phyloP scores from a whole-genome alignment of 805 yeast genomes.

The Yarrowia sp. region DNA sequence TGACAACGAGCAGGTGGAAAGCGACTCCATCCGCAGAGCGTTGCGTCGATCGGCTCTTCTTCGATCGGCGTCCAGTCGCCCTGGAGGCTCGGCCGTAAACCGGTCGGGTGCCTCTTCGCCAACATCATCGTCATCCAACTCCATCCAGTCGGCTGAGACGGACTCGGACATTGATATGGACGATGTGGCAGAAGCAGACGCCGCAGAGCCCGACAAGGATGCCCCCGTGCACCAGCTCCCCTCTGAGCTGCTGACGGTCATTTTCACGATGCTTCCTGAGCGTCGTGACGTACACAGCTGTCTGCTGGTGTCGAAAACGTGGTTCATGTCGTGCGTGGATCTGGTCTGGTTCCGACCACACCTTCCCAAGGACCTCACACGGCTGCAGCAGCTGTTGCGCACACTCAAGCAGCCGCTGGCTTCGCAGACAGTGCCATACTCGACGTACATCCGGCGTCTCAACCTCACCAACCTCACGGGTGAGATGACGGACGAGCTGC shows the following conservation, averaged over 20 bases:
- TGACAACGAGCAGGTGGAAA: slow-evolving; percentile 22
- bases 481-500: slow-evolving; percentile 61
- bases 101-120: slow-evolving; percentile 10
- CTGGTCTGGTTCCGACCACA: slow-evolving; percentile 86
- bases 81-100: background rate
- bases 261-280: slow-evolving; percentile 26
- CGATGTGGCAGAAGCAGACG: background rate
- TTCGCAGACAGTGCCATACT: slow-evolving; percentile 62
- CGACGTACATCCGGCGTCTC: slow-evolving; percentile 62
- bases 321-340: slow-evolving; percentile 77
- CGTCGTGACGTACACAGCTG: slow-evolving; percentile 17
- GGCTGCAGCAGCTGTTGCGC: slow-evolving; percentile 49
- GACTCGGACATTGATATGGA: slow-evolving; percentile 26
- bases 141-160: slow-evolving; percentile 17
- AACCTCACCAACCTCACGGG: slow-evolving; percentile 75
- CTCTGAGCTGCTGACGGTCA: slow-evolving; percentile 20
- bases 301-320: slow-evolving; percentile 36
- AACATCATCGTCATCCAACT: background rate
- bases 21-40: slow-evolving; percentile 17
- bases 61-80: slow-evolving; percentile 1
- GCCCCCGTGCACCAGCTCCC: slow-evolving; percentile 5
- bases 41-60: slow-evolving; percentile 20
- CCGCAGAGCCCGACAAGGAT: slow-evolving; percentile 7
- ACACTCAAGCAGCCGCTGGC: slow-evolving; percentile 51
- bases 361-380: slow-evolving; percentile 51